Evolutionary conservation across 306 rosid species (phyloP), one percentile per base, ranked within the genome.

Genomic region (Corylus americana): DNA sequence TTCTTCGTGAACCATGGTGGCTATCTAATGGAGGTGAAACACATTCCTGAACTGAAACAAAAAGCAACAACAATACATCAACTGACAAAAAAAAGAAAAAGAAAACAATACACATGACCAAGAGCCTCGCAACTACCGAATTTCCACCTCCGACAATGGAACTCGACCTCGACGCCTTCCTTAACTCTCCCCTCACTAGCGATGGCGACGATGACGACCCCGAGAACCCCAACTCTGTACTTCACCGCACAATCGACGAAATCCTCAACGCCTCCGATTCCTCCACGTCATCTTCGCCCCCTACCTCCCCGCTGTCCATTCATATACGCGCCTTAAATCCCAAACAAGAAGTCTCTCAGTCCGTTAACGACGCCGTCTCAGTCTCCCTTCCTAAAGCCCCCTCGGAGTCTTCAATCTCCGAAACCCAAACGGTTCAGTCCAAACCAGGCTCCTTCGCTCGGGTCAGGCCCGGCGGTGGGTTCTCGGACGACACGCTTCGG

Each of bases 221-320:
- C 44, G 79, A 45, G 70, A 61, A 20, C 45, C 68, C 48, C 39
- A 68, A 62, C 76, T 79, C 88, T 1, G 42, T 88, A 49, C 90
- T 87, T 51, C 93, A 74, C 79, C 98, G 98, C 1, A 89, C 90
- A 37, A 78, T 94, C 76, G 98, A 94, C 72, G 97, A 94, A 22
- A 94, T 94, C 59, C 95, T 94, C 83, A 88, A 94, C 77, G 98
- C 93, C 67, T 90, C 96, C 47, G 90, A 90, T 49, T 86, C 95
- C 7, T 88, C 92, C 29, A 63, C 90, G 1, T 81, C 94, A 4
- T 80, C 98, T 1, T 78, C 94, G 9, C 79, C 91, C 1, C 77
- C 92, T 49, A 79, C 84, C 13, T 74, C 89, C 18, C 77, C 87
- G 4, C 76, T 77, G 6, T 37, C 84, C 74, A 1, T 61, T 39